A percentile compares a stretch with the other conserved stretches of the same genome.
Conservation (phyloP, 2,329 filamentous ascomycete species). For the Ustilaginoidea virens region DNA sequence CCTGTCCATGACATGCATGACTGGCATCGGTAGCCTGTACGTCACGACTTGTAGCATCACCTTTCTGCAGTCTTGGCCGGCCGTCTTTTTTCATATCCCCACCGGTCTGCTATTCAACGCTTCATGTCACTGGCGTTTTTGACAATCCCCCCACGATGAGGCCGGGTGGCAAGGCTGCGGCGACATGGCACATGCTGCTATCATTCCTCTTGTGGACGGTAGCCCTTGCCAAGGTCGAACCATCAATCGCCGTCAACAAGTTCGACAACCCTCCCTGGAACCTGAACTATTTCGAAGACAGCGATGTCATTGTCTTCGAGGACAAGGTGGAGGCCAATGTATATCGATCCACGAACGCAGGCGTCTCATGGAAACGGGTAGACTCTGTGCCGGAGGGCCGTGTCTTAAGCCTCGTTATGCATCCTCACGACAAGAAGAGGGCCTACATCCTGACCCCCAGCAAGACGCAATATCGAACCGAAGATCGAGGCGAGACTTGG, state of each 20-base stretch:
- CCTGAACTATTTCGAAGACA: constrained; percentile 84
- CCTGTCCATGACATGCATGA: constrained; percentile 1
- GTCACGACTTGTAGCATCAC: neutral
- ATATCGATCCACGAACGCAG: constrained; percentile 69
- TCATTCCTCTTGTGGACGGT: constrained; percentile 28
- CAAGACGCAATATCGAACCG: constrained; percentile 66
- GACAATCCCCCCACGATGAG: constrained; percentile 34
- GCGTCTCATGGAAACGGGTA: constrained; percentile 57
- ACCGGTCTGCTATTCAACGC: too few species aligned
- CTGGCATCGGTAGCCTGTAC: too few species aligned
- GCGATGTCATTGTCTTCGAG: constrained; percentile 63
- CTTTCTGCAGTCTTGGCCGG: too few species aligned
- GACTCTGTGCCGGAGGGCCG: constrained; percentile 47
- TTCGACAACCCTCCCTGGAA: constrained; percentile 53
- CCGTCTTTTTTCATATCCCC: too few species aligned
- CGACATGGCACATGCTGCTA: constrained; percentile 34
- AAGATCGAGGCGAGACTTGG: constrained; percentile 74
- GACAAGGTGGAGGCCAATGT: constrained; percentile 49
- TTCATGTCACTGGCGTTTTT: constrained; percentile 27
- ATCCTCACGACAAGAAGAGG: constrained; percentile 61
- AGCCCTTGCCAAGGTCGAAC: constrained; percentile 43
- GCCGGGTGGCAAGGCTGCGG: constrained; percentile 30
- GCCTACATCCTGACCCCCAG: constrained; percentile 65
- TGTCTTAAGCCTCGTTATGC: constrained; percentile 51
- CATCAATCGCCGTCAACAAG: constrained; percentile 45